phyloP scores from a whole-genome alignment of 306 rosid genomes.

The Echinosophora koreensis region DNA sequence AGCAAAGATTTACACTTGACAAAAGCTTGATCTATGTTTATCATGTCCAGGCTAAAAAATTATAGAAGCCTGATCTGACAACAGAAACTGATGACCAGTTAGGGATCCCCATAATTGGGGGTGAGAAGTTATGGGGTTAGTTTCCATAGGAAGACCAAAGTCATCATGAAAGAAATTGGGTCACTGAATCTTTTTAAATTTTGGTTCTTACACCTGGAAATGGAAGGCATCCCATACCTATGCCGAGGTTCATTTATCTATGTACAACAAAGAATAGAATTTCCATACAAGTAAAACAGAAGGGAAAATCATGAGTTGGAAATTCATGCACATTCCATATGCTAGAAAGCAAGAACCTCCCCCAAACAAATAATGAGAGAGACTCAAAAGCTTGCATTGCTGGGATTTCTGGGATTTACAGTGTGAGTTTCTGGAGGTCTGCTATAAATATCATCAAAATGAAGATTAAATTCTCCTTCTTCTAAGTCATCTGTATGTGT shows the following conservation, averaged over 20 bases:
- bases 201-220: slow-evolving; percentile 30
- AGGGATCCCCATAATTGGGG: too few species aligned
- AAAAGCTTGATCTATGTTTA: too few species aligned
- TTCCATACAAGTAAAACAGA: slow-evolving; percentile 42
- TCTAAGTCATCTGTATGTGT: slow-evolving; percentile 64
- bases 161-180: too few species aligned
- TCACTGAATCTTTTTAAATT: too few species aligned
- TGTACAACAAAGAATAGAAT: slow-evolving; percentile 77
- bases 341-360: slow-evolving; percentile 52
- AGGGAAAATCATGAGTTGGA: slow-evolving; percentile 48
- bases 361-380: slow-evolving; percentile 50
- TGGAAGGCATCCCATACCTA: background rate
- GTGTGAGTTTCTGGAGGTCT: slow-evolving; percentile 64
- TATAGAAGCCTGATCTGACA: too few species aligned
- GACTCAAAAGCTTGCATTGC: slow-evolving; percentile 52
- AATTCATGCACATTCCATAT: slow-evolving; percentile 52
- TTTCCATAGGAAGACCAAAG: too few species aligned
- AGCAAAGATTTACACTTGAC: too few species aligned
- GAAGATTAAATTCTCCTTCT: slow-evolving; percentile 66
- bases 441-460: slow-evolving; percentile 81
- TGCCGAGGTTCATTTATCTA: slow-evolving; percentile 49
- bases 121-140: too few species aligned
- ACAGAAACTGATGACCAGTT: too few species aligned
- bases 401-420: slow-evolving; percentile 51
- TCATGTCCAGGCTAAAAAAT: too few species aligned